Conservation (phyloP, 192 early-diverging fungal species). For the Coemansia sp. region DNA sequence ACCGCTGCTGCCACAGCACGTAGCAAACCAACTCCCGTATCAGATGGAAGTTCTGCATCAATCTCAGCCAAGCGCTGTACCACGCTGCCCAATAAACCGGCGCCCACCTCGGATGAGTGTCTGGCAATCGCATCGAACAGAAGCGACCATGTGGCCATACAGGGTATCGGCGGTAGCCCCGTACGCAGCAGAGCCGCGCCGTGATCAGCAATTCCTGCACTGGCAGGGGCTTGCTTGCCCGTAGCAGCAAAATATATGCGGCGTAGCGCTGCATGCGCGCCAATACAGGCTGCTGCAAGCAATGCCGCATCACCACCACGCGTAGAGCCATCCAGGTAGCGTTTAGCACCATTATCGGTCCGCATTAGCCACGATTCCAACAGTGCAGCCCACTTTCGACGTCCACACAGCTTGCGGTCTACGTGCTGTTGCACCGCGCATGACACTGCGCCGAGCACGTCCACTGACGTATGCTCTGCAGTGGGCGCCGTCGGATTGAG, state of each 20-base stretch:
- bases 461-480: conserved; percentile 10
- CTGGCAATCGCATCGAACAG: not conserved
- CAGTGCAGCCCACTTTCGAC: conserved; percentile 23
- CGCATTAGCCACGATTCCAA: conserved; percentile 11
- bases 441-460: conserved; percentile 20
- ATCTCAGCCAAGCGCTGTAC: not conserved
- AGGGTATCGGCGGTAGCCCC: too few species aligned
- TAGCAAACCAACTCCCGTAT: not conserved
- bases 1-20: not conserved
- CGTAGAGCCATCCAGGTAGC: too few species aligned
- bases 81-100: not conserved
- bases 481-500: not conserved
- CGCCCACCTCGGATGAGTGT: not conserved
- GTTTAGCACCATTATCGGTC: too few species aligned
- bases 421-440: conserved; percentile 11
- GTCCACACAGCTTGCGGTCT: not conserved
- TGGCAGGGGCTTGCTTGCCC: too few species aligned
- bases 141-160: not conserved
- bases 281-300: too few species aligned
- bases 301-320: too few species aligned
- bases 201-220: too few species aligned
- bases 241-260: too few species aligned
- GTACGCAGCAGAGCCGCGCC: too few species aligned
- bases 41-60: not conserved
- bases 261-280: too few species aligned